phyloP scores from a whole-genome alignment of 176 grass and related monocot genomes.

The Lolium multiflorum region DNA sequence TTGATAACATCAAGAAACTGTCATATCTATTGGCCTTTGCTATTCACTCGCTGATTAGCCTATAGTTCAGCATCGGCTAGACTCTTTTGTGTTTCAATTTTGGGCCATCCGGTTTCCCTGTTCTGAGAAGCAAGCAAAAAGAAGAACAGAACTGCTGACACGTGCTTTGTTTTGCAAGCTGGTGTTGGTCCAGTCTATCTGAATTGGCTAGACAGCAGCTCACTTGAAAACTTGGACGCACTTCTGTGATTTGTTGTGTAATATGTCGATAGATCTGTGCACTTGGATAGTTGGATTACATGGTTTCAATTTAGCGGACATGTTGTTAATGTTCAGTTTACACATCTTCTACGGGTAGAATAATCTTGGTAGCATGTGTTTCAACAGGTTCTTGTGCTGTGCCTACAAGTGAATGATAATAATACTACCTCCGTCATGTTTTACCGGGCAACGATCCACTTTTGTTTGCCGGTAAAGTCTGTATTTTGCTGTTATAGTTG shows the following conservation, averaged over 20 bases:
- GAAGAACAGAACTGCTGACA: background rate
- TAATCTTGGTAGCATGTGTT: background rate
- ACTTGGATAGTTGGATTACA: background rate
- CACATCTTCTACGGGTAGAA: background rate
- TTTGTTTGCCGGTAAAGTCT: too few species aligned
- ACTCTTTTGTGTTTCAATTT: conserved; percentile 45
- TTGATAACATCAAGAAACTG: conserved; percentile 39
- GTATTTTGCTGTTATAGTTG: too few species aligned
- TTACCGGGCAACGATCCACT: too few species aligned
- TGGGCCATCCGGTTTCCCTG: conserved; percentile 24
- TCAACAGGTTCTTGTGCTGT: background rate
- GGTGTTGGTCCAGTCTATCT: background rate
- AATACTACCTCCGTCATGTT: too few species aligned
- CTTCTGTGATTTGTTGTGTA: conserved; percentile 43
- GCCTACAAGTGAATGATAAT: background rate
- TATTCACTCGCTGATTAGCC: conserved; percentile 45
- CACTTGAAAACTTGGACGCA: conserved; percentile 14
- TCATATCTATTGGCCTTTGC: background rate
- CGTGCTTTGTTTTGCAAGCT: background rate
- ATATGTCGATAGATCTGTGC: conserved; percentile 32
- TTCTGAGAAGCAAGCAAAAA: conserved; percentile 37
- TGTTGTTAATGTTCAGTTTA: background rate
- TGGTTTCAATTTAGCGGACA: background rate
- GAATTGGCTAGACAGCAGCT: conserved; percentile 14
- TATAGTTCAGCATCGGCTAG: conserved; percentile 35